Conservation (phyloP, 306 rosid genomes). For the Glycine latifolia region DNA sequence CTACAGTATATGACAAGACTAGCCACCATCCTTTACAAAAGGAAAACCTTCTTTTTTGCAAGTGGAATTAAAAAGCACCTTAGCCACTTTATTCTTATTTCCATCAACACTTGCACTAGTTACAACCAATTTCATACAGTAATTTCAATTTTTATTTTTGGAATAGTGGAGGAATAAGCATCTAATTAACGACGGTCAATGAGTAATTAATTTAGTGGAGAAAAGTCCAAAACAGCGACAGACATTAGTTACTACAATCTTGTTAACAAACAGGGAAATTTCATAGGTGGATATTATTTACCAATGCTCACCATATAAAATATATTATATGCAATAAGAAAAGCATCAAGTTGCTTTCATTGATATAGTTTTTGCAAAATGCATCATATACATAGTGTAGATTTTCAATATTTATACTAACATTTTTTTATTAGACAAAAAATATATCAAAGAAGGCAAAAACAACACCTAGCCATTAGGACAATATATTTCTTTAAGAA, state of each 20-base stretch:
- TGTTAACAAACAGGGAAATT: neutral
- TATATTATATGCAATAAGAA: neutral
- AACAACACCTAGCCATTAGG: too few relatives aligned
- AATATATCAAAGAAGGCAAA: neutral
- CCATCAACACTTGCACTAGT: conserved; percentile 49
- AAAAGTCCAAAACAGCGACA: neutral
- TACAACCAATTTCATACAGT: conserved; percentile 11
- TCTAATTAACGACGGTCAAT: neutral
- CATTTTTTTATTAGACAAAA: neutral
- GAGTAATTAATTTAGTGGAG: neutral
- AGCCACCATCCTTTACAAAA: conserved; percentile 55
- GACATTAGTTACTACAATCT: neutral
- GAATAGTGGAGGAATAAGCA: conserved; percentile 22
- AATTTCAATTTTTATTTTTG: conserved; percentile 26
- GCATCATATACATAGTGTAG: neutral
- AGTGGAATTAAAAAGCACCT: conserved; percentile 58
- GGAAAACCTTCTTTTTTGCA: conserved; percentile 49
- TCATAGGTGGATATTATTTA: neutral
- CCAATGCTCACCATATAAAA: neutral
- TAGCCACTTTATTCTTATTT: conserved; percentile 66
- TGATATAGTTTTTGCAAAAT: neutral
- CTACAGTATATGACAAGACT: conserved; percentile 56
- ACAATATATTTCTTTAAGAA: too few relatives aligned
- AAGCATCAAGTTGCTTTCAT: too few relatives aligned
- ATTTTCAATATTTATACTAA: neutral